These are phyloP conservation scores for Leishmania aethiopica DNA, from an alignment of 208 protist genomes.

Conservation along the genomic window DNA sequence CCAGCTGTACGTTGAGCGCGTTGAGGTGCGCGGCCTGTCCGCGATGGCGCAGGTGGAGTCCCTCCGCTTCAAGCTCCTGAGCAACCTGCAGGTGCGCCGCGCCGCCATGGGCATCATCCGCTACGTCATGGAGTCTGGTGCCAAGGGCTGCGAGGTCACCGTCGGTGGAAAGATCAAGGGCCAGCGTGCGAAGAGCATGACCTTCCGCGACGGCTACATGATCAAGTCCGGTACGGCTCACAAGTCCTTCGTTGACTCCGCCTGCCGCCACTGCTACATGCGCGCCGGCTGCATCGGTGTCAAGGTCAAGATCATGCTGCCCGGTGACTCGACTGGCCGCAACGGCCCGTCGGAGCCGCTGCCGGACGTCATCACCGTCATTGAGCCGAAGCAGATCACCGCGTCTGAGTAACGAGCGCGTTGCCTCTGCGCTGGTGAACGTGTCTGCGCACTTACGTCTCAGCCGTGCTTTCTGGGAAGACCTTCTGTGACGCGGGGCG, in stretches of 20 bases:
- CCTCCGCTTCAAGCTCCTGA: constrained; percentile 98
- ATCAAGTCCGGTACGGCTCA: constrained; percentile 96
- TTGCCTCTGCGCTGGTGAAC: not conserved
- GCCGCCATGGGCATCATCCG: constrained; percentile 99
- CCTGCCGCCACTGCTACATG: constrained; percentile 97
- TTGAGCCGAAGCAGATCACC: constrained; percentile 67
- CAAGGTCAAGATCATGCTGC: constrained; percentile 99
- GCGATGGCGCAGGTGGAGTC: constrained; percentile 99
- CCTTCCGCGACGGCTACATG: constrained; percentile 99
- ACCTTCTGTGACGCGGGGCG: not conserved
- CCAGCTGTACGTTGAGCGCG: constrained; percentile 97
- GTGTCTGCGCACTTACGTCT: not conserved
- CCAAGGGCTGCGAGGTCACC: constrained; percentile 99
- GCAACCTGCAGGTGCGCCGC: constrained; percentile 97
- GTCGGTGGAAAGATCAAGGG: constrained; percentile 99
- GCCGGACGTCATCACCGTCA: constrained; percentile 83
- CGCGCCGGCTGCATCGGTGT: constrained; percentile 98
- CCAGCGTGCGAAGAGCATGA: constrained; percentile 99
- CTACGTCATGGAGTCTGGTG: constrained; percentile 98
- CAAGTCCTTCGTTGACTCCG: constrained; percentile 95
- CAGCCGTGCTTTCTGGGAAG: not conserved
- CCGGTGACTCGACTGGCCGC: constrained; percentile 86
- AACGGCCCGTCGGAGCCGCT: constrained; percentile 58
- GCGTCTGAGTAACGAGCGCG: constrained; percentile 26
- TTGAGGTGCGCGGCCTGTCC: constrained; percentile 97